Evolutionary conservation across 345 rosid genomes (phyloP), one percentile per base, ranked within the genome.

Genomic region (Eucalyptus urophylla): DNA sequence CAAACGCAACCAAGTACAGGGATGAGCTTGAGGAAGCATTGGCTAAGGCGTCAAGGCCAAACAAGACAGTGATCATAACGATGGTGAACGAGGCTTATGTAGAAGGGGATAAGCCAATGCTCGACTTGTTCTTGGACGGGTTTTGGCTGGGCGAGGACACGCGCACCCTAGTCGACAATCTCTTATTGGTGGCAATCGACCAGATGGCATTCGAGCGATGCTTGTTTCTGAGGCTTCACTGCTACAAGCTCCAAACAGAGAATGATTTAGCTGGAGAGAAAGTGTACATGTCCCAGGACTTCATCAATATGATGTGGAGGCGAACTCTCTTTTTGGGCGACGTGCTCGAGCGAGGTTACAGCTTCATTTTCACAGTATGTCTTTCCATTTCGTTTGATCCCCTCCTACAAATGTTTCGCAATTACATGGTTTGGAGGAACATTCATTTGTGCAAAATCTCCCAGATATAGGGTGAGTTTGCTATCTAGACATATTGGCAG

Each of bases 251-350:
- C 60, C 92, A 90, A 4, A 93, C 95, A 5, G 94, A 92, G 2
- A 97, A 93, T 10, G 92, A 90, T 92, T 90, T 89, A 50, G 90
- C 65, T 2, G 90, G 90, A 47, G 99, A 97, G 93, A 91, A 93
- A 87, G 87, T 95, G 24, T 97, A 89, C 91, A 97, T 95, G 98
- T 94, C 99, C 1, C 49, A 83, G 4, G 99, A 92, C 24, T 97
- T 96, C 89, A 90, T 96, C 54, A 94, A 93, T 90, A 95, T 97
- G 99, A 97, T 95, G 98, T 96, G 99, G 98, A 91, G 93, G 8
- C 92, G 99, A 53, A 97, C 98, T 27, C 89, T 60, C 19, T 93
- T 97, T 29, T 94, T 97, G 37, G 88, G 90, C 3, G 93, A 95
- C 11, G 95, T 97, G 14, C 98, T 97, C 33, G 90, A 86, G 27